phyloP scores from a whole-genome alignment of 2,329 filamentous ascomycete species.

The Colletotrichum australisinense region DNA sequence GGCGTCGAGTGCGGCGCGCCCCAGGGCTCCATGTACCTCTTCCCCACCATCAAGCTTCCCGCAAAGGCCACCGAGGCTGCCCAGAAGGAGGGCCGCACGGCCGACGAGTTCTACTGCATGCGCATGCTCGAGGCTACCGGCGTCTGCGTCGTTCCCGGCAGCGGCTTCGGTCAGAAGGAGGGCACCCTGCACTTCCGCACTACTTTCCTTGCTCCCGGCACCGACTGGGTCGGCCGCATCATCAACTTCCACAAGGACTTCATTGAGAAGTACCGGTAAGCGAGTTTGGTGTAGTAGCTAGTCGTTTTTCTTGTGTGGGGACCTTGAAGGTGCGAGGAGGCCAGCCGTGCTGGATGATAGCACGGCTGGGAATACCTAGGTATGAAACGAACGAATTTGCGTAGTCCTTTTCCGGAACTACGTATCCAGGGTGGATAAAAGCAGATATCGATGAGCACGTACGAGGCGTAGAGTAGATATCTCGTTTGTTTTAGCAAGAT shows the following conservation, averaged over 20 bases:
- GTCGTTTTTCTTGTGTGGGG: neutral
- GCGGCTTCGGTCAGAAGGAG: constrained; percentile 94
- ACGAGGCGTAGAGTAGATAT: neutral
- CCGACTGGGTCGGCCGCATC: constrained; percentile 91
- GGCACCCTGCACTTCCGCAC: constrained; percentile 94
- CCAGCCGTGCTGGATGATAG: constrained; percentile 1
- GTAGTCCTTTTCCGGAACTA: neutral
- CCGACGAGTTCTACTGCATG: constrained; percentile 97
- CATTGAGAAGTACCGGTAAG: constrained; percentile 79
- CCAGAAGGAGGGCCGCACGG: constrained; percentile 74
- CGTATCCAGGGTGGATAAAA: neutral
- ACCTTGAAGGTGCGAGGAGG: constrained; percentile 1
- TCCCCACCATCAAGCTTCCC: constrained; percentile 90
- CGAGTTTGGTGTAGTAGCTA: neutral
- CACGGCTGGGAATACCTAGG: neutral
- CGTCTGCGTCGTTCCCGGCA: constrained; percentile 92
- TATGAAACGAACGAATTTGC: neutral
- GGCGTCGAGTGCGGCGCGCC: constrained; percentile 91
- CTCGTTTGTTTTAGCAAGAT: neutral
- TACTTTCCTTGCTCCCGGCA: constrained; percentile 95
- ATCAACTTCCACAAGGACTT: constrained; percentile 93
- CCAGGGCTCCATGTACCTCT: constrained; percentile 98
- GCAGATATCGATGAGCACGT: neutral
- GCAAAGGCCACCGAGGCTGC: constrained; percentile 82
- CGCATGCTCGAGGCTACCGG: constrained; percentile 92